Conservation (phyloP, 352 stramenopile species). For the Phytopythium oedochilum region DNA sequence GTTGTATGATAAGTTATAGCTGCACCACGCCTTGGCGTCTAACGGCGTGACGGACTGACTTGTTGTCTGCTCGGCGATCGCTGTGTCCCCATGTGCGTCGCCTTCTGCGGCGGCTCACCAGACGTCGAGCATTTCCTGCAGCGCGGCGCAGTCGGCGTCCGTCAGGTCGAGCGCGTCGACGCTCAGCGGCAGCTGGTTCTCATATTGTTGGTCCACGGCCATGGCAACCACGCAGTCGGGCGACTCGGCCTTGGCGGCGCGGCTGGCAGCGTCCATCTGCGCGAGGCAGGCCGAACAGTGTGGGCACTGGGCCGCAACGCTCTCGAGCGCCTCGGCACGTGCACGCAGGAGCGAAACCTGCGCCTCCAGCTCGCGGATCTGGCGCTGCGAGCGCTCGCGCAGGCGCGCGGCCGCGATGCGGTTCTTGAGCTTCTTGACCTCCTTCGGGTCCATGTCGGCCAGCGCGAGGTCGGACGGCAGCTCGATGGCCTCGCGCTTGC, state of each 20-base stretch:
- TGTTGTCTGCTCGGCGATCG: too few species aligned
- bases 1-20: too few species aligned
- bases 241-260: constrained; percentile 5
- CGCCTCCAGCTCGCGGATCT: constrained; percentile 31
- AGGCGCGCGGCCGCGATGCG: constrained; percentile 36
- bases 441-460: constrained; percentile 27
- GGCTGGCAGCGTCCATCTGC: constrained; percentile 1
- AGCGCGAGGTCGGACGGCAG: constrained; percentile 31
- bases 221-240: neutral
- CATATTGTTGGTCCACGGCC: constrained; percentile 1
- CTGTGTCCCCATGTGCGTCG: too few species aligned
- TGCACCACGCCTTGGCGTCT: too few species aligned
- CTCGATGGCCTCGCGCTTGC: constrained; percentile 48
- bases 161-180: constrained; percentile 11
- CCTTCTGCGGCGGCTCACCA: neutral
- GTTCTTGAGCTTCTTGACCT: constrained; percentile 54
- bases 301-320: constrained; percentile 14
- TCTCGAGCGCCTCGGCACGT: constrained; percentile 33
- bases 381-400: constrained; percentile 44
- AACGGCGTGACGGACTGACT: too few species aligned
- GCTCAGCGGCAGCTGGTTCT: neutral
- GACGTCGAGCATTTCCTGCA: constrained; percentile 15
- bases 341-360: constrained; percentile 26
- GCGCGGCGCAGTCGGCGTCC: constrained; percentile 23
- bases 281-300: constrained; percentile 14